phyloP scores from a whole-genome alignment of 257 asterid species.

The Jaltomata sinuosa region DNA sequence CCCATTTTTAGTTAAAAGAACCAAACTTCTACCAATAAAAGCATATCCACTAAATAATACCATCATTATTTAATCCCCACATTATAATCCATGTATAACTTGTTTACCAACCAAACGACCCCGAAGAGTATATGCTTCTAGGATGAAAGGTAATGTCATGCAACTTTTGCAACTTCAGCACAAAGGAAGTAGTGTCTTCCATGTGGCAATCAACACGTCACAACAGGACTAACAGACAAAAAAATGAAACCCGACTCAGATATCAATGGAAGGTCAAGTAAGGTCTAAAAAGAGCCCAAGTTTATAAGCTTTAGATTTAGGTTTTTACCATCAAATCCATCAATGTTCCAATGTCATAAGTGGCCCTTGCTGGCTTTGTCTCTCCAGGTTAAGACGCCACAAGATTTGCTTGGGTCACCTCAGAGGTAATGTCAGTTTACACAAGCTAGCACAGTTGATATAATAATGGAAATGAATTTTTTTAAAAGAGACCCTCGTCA shows the following conservation, averaged over 20 bases:
- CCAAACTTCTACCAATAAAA: neutral
- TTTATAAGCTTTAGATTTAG: neutral
- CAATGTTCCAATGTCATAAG: neutral
- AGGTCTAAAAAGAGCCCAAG: neutral
- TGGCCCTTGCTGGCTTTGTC: neutral
- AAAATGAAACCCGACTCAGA: neutral
- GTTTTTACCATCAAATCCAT: neutral
- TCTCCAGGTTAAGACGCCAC: neutral
- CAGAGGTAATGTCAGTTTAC: neutral
- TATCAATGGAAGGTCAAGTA: neutral
- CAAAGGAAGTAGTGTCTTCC: neutral
- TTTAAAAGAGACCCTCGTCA: neutral
- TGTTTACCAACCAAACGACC: neutral
- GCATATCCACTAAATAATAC: neutral
- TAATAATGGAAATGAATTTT: neutral
- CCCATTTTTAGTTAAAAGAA: neutral
- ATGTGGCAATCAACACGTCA: neutral
- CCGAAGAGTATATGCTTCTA: neutral
- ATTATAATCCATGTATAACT: neutral
- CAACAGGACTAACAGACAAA: neutral
- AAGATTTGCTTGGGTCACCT: neutral
- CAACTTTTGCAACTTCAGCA: neutral
- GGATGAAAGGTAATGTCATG: neutral
- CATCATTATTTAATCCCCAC: neutral
- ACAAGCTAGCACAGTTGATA: neutral